phyloP scores from a whole-genome alignment of 148 eudicot species.

The Pouteria glomerata region DNA sequence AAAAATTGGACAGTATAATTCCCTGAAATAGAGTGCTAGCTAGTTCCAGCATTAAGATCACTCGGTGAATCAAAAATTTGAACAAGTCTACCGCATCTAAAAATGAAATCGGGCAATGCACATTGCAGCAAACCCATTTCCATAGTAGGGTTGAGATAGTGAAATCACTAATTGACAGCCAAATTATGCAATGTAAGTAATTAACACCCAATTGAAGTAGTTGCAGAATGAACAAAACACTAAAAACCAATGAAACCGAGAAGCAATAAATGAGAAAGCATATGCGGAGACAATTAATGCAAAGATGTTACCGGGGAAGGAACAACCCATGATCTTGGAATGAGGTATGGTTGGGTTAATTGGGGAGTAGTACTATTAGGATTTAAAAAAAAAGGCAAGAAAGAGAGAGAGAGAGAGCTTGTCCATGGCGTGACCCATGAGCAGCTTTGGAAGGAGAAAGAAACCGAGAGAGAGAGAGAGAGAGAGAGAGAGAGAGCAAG shows the following conservation, averaged over 20 bases:
- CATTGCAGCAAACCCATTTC: no score
- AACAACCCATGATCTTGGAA: slow-evolving; percentile 1
- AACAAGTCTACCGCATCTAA: no score
- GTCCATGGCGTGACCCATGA: background rate
- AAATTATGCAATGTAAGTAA: no score
- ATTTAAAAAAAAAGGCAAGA: background rate
- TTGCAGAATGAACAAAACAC: background rate
- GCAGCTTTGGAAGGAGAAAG: background rate
- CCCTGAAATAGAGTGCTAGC: no score
- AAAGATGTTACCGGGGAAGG: background rate
- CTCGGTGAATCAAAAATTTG: no score
- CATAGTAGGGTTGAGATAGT: background rate
- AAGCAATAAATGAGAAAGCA: background rate
- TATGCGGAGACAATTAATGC: background rate
- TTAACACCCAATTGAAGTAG: background rate
- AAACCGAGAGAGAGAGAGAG: no score
- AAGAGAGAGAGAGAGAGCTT: background rate
- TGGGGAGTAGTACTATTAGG: background rate
- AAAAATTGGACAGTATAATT: no score
- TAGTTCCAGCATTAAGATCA: no score
- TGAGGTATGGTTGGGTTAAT: background rate
- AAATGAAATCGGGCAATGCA: no score
- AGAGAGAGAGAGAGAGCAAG: no score
- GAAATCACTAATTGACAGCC: background rate
- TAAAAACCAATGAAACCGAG: background rate